Base-by-base conservation (phyloP, 1,284 basidiomycete genomes). In the Ustilago hordei region DNA sequence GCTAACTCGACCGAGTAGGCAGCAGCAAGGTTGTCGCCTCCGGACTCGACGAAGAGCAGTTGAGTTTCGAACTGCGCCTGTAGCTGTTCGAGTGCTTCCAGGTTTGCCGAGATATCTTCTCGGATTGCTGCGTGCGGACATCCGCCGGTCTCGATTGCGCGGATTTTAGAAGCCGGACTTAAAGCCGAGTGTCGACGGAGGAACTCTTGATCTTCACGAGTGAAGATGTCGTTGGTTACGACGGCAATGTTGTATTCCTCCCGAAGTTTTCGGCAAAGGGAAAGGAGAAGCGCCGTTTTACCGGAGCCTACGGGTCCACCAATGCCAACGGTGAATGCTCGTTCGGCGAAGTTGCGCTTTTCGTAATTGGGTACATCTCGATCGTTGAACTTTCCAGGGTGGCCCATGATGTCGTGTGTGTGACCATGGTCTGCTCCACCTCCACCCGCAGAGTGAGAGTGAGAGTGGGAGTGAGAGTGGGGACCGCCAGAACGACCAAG, bases 261-360 rank as follows among this genome's bases (percentile, higher is more conserved):
- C 62, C 96, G 90, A 58, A 99, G 88, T 59, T 89, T 90, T 82
- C 91, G 90, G 87, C 97, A 99, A n/a, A 99, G 90, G 0, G 93
- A 94, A 48, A 99, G 90, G 0, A 95, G 93, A 67, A 99, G 88
- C 0, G 96, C 96, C 0, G 96, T 99, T 89, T 99, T 98, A 13
- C 97, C 97, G 1, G 95, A 97, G 12, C 97, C 97, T 23, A 99
- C 96, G 0, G 96, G 84, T 2, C 95, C 96, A 83, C 96, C 96
- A 68, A 98, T 98, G 4, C 96, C 96, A 65, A 99, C 89, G 0
- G 96, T 99, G 87, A 99, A 99, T 1, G 94, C 95, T 71, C 96
- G 89, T 88, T 98, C 95, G 61, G 91, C 90, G 86, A 95, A 99
- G 88, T 95, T 93, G 43, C 96, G 89, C 2, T 88, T 87, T 8